These are phyloP conservation scores for Neurospora terricola DNA, from an alignment of 495 filamentous ascomycete genomes.

Conservation along the genomic window DNA sequence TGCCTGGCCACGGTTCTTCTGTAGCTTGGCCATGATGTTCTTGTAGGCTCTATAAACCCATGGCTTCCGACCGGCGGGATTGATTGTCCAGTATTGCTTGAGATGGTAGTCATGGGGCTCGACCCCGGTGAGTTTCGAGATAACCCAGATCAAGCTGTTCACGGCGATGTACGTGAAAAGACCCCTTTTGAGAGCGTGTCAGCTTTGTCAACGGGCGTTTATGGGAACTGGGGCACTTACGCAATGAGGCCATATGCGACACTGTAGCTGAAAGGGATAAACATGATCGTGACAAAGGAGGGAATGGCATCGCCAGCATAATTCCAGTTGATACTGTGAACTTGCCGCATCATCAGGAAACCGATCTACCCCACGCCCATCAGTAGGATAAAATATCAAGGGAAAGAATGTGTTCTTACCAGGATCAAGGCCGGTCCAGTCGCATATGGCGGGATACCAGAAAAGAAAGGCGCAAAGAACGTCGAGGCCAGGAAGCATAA, in stretches of 20 bases:
- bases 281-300: conserved; percentile 66
- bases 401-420: conserved; percentile 29
- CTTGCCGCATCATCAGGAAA: conserved; percentile 47
- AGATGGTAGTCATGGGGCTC: conserved; percentile 61
- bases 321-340: conserved; percentile 43
- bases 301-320: conserved; percentile 63
- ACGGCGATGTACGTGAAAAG: conserved; percentile 62
- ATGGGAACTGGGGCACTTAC: conserved; percentile 21
- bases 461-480: conserved; percentile 78
- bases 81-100: conserved; percentile 69
- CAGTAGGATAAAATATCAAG: background rate
- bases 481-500: conserved; percentile 67
- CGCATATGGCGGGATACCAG: conserved; percentile 76
- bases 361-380: conserved; percentile 29
- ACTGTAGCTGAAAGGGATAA: conserved; percentile 77
- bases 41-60: conserved; percentile 22
- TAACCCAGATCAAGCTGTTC: conserved; percentile 51
- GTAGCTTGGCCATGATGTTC: background rate
- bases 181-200: conserved; percentile 33
- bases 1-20: background rate
- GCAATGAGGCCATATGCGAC: conserved; percentile 74
- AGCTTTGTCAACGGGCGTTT: background rate
- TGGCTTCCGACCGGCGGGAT: conserved; percentile 22
- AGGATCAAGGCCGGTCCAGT: conserved; percentile 72
- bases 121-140: conserved; percentile 45